phyloP scores from a whole-genome alignment of 2,329 filamentous ascomycete species.

The Penicillium sp. region DNA sequence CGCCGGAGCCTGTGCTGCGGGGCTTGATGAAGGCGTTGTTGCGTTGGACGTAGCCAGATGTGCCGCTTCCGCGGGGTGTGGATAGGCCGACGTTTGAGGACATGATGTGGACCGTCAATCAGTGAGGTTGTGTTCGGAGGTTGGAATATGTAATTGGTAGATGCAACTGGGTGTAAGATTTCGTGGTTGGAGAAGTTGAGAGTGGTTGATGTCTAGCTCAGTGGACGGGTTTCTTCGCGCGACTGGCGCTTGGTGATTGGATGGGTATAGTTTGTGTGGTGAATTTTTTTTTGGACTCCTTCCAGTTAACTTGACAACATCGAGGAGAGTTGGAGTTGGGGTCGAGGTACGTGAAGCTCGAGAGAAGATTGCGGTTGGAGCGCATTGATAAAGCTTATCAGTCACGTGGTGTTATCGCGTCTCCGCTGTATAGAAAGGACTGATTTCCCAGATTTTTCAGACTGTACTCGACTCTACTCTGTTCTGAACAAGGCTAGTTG shows the following conservation, averaged over 20 bases:
- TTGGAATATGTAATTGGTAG: neutral
- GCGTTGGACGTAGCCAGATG: constrained; percentile 95
- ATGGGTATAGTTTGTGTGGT: neutral
- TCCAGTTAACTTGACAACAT: neutral
- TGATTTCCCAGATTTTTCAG: neutral
- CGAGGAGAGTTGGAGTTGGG: neutral
- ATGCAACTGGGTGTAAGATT: neutral
- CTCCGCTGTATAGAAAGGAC: too few relatives aligned
- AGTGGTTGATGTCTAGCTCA: neutral
- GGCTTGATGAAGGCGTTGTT: constrained; percentile 87
- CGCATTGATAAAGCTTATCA: constrained; percentile 1
- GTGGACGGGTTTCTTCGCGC: too few relatives aligned
- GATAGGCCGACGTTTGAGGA: constrained; percentile 95
- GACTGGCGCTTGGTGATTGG: neutral
- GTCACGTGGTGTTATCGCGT: constrained; percentile 6
- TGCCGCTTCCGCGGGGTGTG: constrained; percentile 91
- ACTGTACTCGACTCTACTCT: neutral
- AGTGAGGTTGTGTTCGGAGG: neutral
- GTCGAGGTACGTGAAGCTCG: neutral
- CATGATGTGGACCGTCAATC: constrained; percentile 54
- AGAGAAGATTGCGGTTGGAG: neutral
- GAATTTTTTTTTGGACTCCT: neutral
- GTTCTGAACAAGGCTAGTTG: neutral
- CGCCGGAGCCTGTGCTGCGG: constrained; percentile 67
- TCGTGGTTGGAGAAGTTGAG: neutral